phyloP scores from a whole-genome alignment of 305 asterid species.

The Striga hermonthica region DNA sequence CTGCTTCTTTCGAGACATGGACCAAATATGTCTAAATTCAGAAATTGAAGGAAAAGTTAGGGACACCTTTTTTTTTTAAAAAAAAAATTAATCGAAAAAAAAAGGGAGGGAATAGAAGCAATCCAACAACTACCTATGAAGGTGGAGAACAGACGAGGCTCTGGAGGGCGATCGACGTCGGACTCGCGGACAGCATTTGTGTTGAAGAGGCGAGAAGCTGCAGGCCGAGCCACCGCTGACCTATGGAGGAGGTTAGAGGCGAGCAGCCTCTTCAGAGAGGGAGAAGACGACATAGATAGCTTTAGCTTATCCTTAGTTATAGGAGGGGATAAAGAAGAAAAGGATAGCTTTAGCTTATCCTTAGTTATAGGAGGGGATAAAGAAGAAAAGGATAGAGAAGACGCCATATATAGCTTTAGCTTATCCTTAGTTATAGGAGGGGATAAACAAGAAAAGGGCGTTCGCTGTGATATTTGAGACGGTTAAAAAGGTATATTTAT shows the following conservation, averaged over 20 bases:
- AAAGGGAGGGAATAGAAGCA: not conserved
- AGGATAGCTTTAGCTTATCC: too few species aligned
- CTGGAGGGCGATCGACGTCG: conserved; percentile 42
- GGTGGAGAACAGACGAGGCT: conserved; percentile 39
- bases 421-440: too few species aligned
- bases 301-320: too few species aligned
- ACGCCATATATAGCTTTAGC: too few species aligned
- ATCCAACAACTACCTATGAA: conserved; percentile 37
- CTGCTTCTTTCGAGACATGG: conserved; percentile 43
- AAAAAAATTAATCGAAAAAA: too few species aligned
- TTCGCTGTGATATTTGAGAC: not conserved
- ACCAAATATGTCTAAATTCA: conserved; percentile 33
- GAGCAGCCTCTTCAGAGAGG: not conserved
- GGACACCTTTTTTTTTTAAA: not conserved
- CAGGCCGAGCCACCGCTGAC: conserved; percentile 29
- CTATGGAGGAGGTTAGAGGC: conserved; percentile 32
- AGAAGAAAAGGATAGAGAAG: too few species aligned
- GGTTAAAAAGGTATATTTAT: too few species aligned
- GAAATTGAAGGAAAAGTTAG: not conserved
- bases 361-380: too few species aligned
- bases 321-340: too few species aligned
- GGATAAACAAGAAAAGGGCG: not conserved
- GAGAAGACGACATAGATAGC: too few species aligned
- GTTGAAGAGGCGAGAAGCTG: conserved; percentile 34
- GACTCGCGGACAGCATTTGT: conserved; percentile 41